Percentiles rank a stretch among this genome's conserved stretches.
phyloP scores from a whole-genome alignment of 345 rosid species.

The Eucalyptus guilfoylei region DNA sequence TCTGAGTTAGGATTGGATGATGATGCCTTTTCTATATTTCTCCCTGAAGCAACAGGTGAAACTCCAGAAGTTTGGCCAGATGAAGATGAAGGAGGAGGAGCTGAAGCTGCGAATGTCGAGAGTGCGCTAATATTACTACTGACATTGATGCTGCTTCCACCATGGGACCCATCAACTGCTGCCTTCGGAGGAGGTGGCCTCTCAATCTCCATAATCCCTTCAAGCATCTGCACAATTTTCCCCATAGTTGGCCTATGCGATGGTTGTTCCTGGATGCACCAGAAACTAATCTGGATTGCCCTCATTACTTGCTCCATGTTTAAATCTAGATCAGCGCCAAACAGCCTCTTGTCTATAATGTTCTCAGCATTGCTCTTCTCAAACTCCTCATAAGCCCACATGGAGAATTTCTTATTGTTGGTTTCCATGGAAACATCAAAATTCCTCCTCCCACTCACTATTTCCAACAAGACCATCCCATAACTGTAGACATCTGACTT shows the following conservation, averaged over 20 bases:
- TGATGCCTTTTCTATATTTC: constrained; percentile 12
- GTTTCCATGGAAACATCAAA: constrained; percentile 21
- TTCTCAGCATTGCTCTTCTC: constrained; percentile 23
- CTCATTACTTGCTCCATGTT: constrained; percentile 36
- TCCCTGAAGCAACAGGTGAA: constrained; percentile 26
- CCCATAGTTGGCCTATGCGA: constrained; percentile 49
- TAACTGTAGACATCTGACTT: constrained; percentile 60
- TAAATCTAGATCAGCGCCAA: constrained; percentile 2
- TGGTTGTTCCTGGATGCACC: constrained; percentile 61
- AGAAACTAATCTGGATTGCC: constrained; percentile 37
- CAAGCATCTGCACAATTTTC: constrained; percentile 52
- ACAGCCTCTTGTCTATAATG: constrained; percentile 29
- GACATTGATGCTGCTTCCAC: constrained; percentile 17
- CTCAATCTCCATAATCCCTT: constrained; percentile 30
- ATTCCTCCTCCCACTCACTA: constrained; percentile 47
- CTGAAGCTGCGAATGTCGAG: constrained; percentile 31
- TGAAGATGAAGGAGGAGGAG: constrained; percentile 32
- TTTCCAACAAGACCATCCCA: constrained; percentile 52
- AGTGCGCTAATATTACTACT: constrained; percentile 21
- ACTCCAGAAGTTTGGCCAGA: constrained; percentile 25
- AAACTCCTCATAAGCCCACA: constrained; percentile 38
- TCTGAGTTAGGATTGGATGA: constrained; percentile 17
- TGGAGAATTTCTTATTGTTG: constrained; percentile 26
- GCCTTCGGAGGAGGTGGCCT: constrained; percentile 37
- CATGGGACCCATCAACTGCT: constrained; percentile 1